phyloP scores from a whole-genome alignment of 1,284 basidiomycete genomes.

The Trichosporon coremiiforme region DNA sequence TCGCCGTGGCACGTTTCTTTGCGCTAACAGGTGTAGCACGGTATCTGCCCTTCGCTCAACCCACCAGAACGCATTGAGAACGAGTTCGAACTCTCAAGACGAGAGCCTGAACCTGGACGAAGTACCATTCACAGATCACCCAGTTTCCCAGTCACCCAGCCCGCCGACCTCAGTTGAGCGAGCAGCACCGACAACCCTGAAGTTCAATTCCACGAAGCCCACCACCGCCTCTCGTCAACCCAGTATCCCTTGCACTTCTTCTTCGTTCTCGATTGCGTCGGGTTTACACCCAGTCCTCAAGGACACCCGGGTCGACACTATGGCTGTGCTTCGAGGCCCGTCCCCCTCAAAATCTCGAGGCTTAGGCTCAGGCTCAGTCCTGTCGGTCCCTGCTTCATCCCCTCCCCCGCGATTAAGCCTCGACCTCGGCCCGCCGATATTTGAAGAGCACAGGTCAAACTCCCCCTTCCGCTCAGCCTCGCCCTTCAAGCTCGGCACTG shows the following conservation, averaged over 20 bases:
- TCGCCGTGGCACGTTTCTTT: constrained; percentile 15
- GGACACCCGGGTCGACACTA: constrained; percentile 8
- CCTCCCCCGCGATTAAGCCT: constrained; percentile 11
- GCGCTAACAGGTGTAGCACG: background rate
- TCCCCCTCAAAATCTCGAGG: background rate
- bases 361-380: background rate
- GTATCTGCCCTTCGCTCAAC: background rate
- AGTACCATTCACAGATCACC: background rate
- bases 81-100: background rate
- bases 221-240: background rate
- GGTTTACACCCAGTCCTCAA: background rate
- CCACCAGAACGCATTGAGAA: background rate
- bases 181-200: constrained; percentile 4
- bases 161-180: background rate
- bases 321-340: constrained; percentile 14
- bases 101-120: background rate
- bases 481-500: background rate
- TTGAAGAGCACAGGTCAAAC: constrained; percentile 12
- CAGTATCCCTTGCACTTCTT: background rate
- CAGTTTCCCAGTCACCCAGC: constrained; percentile 5
- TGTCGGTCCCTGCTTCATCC: background rate
- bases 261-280: background rate
- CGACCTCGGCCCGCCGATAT: constrained; percentile 14
- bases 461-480: background rate
- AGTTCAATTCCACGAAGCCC: background rate